phyloP scores from a whole-genome alignment of 2,329 filamentous ascomycete genomes.

The Ophiocordyceps unilateralis region DNA sequence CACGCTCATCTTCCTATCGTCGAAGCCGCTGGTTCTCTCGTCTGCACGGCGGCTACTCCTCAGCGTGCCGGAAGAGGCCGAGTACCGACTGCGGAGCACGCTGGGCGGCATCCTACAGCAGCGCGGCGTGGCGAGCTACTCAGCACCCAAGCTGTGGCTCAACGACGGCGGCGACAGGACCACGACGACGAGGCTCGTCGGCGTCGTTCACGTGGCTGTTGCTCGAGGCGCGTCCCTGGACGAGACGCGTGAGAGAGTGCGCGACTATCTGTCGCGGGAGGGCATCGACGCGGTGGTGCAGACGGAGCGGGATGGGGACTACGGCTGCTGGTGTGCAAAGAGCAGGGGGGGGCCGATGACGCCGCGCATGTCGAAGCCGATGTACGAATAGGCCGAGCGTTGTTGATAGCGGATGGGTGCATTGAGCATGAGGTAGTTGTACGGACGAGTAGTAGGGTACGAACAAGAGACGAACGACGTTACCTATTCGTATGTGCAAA shows the following conservation, averaged over 20 bases:
- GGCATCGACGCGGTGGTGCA: conserved; percentile 74
- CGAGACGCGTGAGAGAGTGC: conserved; percentile 66
- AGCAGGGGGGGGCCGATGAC: conserved; percentile 3
- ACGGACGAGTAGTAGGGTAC: too few species aligned
- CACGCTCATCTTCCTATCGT: conserved; percentile 80
- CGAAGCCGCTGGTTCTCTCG: conserved; percentile 71
- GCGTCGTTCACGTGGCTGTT: conserved; percentile 75
- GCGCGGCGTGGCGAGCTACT: conserved; percentile 70
- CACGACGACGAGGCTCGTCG: conserved; percentile 42
- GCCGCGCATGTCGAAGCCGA: too few species aligned
- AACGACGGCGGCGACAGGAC: conserved; percentile 43
- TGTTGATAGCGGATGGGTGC: too few species aligned
- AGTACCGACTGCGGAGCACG: conserved; percentile 76
- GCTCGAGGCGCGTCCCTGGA: conserved; percentile 56
- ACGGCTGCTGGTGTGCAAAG: conserved; percentile 38
- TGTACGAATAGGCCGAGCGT: too few species aligned
- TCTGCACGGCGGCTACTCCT: conserved; percentile 72
- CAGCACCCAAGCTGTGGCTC: conserved; percentile 82
- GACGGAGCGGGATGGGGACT: conserved; percentile 69
- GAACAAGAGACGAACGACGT: too few species aligned
- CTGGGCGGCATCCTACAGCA: conserved; percentile 69
- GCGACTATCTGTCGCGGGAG: conserved; percentile 49
- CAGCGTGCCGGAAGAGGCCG: conserved; percentile 66
- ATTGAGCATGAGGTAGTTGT: too few species aligned
- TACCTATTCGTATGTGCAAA: too few species aligned